Evolutionary conservation across 1,284 basidiomycete species (phyloP).

Genomic region (Heterobasidion occidentale): DNA sequence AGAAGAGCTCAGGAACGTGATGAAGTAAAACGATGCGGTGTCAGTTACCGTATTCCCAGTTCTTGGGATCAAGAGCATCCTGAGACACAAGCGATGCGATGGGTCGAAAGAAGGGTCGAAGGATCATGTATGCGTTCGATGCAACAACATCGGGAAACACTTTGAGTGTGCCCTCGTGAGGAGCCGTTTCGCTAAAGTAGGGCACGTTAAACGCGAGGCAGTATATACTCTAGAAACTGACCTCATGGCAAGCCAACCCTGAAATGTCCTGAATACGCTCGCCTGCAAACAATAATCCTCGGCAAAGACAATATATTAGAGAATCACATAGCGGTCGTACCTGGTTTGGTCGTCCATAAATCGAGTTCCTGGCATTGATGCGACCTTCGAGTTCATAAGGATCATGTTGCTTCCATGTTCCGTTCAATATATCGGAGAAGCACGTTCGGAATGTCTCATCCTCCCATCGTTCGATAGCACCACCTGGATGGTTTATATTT

Average conservation of each 20-base stretch:
- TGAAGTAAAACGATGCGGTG: background rate
- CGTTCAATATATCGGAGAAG: slow-evolving; percentile 60
- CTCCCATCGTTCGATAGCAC: slow-evolving; percentile 82
- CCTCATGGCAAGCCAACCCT: slow-evolving; percentile 71
- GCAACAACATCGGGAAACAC: slow-evolving; percentile 73
- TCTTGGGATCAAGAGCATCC: slow-evolving; percentile 45
- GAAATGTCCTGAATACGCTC: slow-evolving; percentile 74
- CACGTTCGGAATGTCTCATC: slow-evolving; percentile 61
- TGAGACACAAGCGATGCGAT: slow-evolving; percentile 30
- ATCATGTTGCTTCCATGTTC: slow-evolving; percentile 66
- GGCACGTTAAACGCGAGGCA: background rate
- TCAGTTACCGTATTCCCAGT: slow-evolving; percentile 63
- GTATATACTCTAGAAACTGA: slow-evolving; percentile 14
- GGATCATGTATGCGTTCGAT: slow-evolving; percentile 73
- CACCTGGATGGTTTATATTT: slow-evolving; percentile 34
- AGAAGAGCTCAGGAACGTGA: background rate
- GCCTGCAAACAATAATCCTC: slow-evolving; percentile 23
- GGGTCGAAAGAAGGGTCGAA: slow-evolving; percentile 78
- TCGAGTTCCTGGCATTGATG: slow-evolving; percentile 50
- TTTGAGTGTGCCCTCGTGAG: slow-evolving; percentile 70
- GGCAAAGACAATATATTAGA: background rate
- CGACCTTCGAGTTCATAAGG: slow-evolving; percentile 59
- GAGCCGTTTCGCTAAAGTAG: slow-evolving; percentile 50
- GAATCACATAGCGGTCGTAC: slow-evolving; percentile 16
- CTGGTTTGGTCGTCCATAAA: slow-evolving; percentile 55